Conservation (phyloP, 176 grass and related monocot species). For the Elymus sibiricus region DNA sequence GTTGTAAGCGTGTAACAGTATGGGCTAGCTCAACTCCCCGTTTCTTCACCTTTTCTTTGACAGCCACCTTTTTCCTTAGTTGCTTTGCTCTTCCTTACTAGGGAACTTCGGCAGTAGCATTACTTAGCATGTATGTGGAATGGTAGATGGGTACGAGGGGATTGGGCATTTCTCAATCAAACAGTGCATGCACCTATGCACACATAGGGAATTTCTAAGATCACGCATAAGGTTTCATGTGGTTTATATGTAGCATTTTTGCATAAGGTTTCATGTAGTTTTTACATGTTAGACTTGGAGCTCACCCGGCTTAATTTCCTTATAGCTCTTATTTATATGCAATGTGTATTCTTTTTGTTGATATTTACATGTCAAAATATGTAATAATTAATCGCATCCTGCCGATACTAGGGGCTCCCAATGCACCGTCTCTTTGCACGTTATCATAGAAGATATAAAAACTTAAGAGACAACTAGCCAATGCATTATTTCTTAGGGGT, state of each 20-base stretch:
- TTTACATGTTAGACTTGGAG: not conserved
- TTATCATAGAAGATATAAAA: too few species aligned
- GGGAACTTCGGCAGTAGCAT: constrained; percentile 3
- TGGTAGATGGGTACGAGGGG: not conserved
- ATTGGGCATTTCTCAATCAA: not conserved
- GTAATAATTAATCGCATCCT: too few species aligned
- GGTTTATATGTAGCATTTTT: not conserved
- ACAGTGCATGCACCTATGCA: not conserved
- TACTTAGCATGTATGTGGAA: not conserved
- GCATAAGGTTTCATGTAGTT: too few species aligned
- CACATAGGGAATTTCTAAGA: not conserved
- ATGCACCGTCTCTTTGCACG: too few species aligned
- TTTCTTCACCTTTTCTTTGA: not conserved
- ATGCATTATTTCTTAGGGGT: too few species aligned
- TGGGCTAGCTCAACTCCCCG: constrained; percentile 1
- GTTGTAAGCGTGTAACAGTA: not conserved
- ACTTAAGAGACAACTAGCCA: too few species aligned
- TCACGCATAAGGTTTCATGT: not conserved
- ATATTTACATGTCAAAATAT: not conserved
- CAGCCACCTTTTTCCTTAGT: not conserved
- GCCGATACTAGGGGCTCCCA: too few species aligned
- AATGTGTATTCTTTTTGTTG: not conserved
- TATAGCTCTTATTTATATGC: not conserved
- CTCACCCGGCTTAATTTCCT: not conserved
- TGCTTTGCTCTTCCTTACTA: not conserved